phyloP scores from a whole-genome alignment of 768 basidiomycete species.

The Mycena vitilis region DNA sequence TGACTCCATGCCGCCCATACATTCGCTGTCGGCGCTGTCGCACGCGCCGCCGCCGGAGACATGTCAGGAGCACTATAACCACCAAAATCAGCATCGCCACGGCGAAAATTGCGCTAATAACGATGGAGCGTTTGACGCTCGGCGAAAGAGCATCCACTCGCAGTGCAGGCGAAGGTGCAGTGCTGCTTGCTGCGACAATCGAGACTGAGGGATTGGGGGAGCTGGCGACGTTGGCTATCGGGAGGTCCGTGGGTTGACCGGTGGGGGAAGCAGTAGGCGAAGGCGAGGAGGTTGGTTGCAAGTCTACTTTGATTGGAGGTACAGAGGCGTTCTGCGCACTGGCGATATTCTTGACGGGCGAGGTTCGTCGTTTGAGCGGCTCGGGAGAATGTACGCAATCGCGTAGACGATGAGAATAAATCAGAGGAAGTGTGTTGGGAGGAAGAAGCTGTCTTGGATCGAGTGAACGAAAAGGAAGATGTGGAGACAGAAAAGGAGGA shows the following conservation, averaged over 20 bases:
- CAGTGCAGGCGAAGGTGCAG: neutral
- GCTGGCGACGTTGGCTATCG: no score
- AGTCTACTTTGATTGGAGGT: no score
- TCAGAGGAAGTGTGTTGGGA: constrained; percentile 12
- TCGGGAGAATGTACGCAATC: no score
- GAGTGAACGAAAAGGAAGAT: constrained; percentile 1
- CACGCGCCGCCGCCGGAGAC: constrained; percentile 14
- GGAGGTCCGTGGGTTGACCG: no score
- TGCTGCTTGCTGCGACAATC: neutral
- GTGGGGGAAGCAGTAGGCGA: no score
- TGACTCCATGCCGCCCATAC: constrained; percentile 7
- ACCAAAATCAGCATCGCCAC: neutral
- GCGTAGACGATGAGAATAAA: neutral
- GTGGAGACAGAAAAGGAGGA: neutral
- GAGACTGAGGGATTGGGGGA: no score
- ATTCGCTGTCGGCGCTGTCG: constrained; percentile 2
- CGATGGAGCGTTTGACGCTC: constrained; percentile 10
- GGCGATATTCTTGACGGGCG: constrained; percentile 4
- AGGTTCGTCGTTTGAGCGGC: neutral
- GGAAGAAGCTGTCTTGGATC: constrained; percentile 1
- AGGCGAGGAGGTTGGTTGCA: no score
- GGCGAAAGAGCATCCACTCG: constrained; percentile 5
- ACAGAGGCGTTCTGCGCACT: no score
- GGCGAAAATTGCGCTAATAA: constrained; percentile 4
- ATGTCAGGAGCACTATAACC: neutral